These are phyloP conservation scores for Durotheca rogersii DNA, from an alignment of 495 filamentous ascomycete genomes.

Conservation along the genomic window DNA sequence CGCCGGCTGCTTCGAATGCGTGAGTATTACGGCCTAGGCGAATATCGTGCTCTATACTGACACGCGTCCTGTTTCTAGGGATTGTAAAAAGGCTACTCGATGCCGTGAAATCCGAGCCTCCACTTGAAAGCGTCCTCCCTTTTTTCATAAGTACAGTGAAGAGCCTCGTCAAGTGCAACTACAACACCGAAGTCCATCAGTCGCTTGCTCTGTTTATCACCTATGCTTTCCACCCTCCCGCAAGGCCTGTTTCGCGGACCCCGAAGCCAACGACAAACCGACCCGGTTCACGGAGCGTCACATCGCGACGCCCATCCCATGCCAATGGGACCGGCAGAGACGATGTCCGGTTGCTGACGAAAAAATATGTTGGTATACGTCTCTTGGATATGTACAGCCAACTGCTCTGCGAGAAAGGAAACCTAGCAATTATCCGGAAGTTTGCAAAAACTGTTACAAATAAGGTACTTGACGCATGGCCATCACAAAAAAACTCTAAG, in stretches of 20 bases:
- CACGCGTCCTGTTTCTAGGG: conserved; percentile 52
- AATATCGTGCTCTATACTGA: conserved; percentile 16
- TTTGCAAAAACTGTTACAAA: conserved; percentile 96
- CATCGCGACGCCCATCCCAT: conserved; percentile 39
- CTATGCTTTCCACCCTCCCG: conserved; percentile 76
- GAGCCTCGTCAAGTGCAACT: conserved; percentile 72
- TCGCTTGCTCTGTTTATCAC: conserved; percentile 92
- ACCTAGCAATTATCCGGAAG: conserved; percentile 68
- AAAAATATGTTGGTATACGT: conserved; percentile 67
- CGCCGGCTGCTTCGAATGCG: conserved; percentile 85
- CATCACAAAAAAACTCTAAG: conserved; percentile 27
- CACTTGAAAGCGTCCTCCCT: conserved; percentile 65
- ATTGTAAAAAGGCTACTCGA: conserved; percentile 88
- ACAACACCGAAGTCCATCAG: conserved; percentile 77
- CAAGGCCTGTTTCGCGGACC: conserved; percentile 51
- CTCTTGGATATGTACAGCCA: conserved; percentile 82
- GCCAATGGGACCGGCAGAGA: conserved; percentile 17
- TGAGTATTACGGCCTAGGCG: conserved; percentile 51
- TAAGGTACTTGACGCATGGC: conserved; percentile 63
- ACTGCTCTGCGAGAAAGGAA: conserved; percentile 72
- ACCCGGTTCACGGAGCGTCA: conserved; percentile 24
- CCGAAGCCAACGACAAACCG: conserved; percentile 52
- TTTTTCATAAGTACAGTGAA: conserved; percentile 77
- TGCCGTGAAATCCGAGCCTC: conserved; percentile 80
- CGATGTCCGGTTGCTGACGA: conserved; percentile 39